Evolutionary conservation across 371 early-diverging fungal species (phyloP), one percentile per base, ranked within the genome.

Genomic region (Zychaea mexicana): DNA sequence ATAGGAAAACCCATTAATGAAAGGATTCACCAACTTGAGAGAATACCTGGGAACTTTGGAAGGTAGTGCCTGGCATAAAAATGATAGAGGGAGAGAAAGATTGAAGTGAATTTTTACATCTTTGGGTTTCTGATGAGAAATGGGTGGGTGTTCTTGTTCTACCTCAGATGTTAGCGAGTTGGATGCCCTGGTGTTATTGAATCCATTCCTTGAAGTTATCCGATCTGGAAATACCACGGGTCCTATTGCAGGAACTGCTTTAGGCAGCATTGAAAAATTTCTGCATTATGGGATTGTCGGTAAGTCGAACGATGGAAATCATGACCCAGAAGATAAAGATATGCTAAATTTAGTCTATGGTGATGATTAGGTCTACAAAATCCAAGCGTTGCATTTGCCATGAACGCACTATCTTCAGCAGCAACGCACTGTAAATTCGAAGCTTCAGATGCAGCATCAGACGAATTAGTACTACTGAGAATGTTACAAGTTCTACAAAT

Each of bases 341-440:
- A 10, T 36, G 19, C 38, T 19, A 21, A 21, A 21, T 2, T 57
- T 21, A 9, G 27, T 10, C n/a, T n/a, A n/a, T n/a, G n/a, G n/a
- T n/a, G n/a, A n/a, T n/a, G 24, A 22, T 24, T 24, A 49, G 91
- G 91, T 70, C 79, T 88, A 7, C 80, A 85, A 59, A 91, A 87
- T 47, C 87, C 91, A 19, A 84, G 85, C 59, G 74, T 92, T 21
- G 77, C 88, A 3, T 65, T 74, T 46, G 92, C 94, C 3, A 88
- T 93, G 85, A 83, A 89, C 39, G 81, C 85, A 6, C 65, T 94
- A 32, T 85, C 91, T 5, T 81, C 86, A 19, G 91, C 97, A 7
- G 95, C 94, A 4, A 93, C 96, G 0, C 93, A 93, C 59, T 97
- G 97, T 80, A 92, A 94, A 72, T 98, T 98, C 71, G 97, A 96